Conservation (phyloP, 441 rosid species). For the Croton laevigatus region DNA sequence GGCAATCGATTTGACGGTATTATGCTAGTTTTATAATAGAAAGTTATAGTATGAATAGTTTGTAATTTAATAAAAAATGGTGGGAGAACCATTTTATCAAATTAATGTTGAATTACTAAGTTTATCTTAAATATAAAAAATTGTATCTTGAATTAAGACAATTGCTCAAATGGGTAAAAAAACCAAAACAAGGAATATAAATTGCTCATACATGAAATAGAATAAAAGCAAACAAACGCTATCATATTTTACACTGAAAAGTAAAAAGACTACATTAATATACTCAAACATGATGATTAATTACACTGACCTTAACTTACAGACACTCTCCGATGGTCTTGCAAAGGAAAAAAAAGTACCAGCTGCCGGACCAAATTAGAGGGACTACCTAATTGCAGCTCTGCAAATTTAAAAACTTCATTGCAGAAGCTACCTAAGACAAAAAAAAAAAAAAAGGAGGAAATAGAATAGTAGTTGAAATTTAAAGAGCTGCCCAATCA, state of each 20-base stretch:
- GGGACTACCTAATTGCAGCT: slow-evolving; percentile 16
- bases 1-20: no score
- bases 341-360: slow-evolving; percentile 40
- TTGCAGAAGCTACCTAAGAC: slow-evolving; percentile 41
- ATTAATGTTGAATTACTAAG: no score
- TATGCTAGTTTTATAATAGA: no score
- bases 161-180: no score
- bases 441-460: not conserved
- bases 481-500: slow-evolving; percentile 69
- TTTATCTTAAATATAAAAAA: no score
- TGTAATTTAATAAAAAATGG: no score
- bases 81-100: no score
- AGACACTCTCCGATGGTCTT: slow-evolving; percentile 31
- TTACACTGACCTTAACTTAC: slow-evolving; percentile 18
- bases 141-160: no score
- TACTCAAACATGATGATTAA: slow-evolving; percentile 17
- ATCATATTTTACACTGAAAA: not conserved
- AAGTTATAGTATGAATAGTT: no score
- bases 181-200: no score
- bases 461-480: slow-evolving; percentile 16
- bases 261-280: slow-evolving; percentile 6
- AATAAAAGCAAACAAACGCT: not conserved
- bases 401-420: slow-evolving; percentile 58
- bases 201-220: not conserved
- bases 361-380: slow-evolving; percentile 35